These are phyloP conservation scores for Crepidotus sp. DNA, from an alignment of 1,284 basidiomycete species.

Conservation along the genomic window DNA sequence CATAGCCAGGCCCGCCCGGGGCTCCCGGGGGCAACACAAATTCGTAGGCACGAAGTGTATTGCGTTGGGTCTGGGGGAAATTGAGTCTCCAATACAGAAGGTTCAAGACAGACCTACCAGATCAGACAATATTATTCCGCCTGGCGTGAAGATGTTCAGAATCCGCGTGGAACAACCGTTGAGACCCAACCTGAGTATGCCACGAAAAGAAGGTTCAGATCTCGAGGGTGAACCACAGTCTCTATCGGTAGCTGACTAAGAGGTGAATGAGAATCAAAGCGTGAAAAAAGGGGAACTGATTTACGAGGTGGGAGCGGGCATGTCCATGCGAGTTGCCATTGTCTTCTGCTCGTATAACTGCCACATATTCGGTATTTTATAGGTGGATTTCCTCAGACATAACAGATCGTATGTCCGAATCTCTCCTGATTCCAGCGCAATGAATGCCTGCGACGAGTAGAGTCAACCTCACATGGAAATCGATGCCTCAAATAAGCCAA, in stretches of 20 bases:
- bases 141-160: slow-evolving; percentile 27
- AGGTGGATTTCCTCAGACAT: slow-evolving; percentile 56
- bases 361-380: slow-evolving; percentile 70
- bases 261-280: background rate
- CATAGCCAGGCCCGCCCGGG: slow-evolving; percentile 68
- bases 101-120: slow-evolving; percentile 37
- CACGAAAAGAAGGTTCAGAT: slow-evolving; percentile 74
- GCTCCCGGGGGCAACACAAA: slow-evolving; percentile 67
- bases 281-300: background rate
- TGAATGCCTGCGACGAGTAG: slow-evolving; percentile 39
- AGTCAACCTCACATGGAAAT: slow-evolving; percentile 10
- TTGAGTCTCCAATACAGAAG: background rate
- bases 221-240: slow-evolving; percentile 66
- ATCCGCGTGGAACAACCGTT: background rate
- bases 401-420: slow-evolving; percentile 64
- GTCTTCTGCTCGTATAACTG: slow-evolving; percentile 63
- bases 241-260: slow-evolving; percentile 45
- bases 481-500: slow-evolving; percentile 33
- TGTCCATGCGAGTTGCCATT: slow-evolving; percentile 46
- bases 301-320: slow-evolving; percentile 35
- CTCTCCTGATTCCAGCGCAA: slow-evolving; percentile 50
- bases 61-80: slow-evolving; percentile 42
- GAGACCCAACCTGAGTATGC: slow-evolving; percentile 62
- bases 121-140: slow-evolving; percentile 68
- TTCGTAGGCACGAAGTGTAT: slow-evolving; percentile 57